These are phyloP conservation scores for Cyclostephanos invisitatus DNA, from an alignment of 108 stramenopile species.

Conservation along the genomic window DNA sequence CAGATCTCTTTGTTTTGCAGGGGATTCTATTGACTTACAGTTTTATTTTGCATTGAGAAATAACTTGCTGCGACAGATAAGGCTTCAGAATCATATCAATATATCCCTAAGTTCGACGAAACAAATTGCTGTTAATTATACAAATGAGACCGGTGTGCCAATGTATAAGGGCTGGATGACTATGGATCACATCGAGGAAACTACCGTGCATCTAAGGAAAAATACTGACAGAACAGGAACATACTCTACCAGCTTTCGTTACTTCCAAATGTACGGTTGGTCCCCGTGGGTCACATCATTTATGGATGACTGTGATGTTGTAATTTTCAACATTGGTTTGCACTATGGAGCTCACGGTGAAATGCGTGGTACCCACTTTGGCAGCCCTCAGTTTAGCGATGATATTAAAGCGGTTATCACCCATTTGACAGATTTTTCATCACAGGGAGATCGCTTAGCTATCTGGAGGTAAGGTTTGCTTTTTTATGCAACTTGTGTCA, in stretches of 20 bases:
- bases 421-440: slow-evolving; percentile 5
- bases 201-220: not conserved
- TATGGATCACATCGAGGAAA: slow-evolving; percentile 19
- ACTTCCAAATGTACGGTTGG: slow-evolving; percentile 26
- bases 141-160: not conserved
- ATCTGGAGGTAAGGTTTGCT: too few species aligned
- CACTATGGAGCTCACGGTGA: slow-evolving; percentile 14
- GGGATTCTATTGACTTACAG: slow-evolving; percentile 29
- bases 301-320: slow-evolving; percentile 23
- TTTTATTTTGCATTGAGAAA: slow-evolving; percentile 14
- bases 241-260: not conserved
- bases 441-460: slow-evolving; percentile 8
- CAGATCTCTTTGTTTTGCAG: slow-evolving; percentile 21
- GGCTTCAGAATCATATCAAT: not conserved
- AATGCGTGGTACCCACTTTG: not conserved
- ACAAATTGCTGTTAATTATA: slow-evolving; percentile 20
- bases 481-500: too few species aligned
- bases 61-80: slow-evolving; percentile 4
- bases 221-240: not conserved
- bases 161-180: slow-evolving; percentile 2
- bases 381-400: not conserved
- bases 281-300: slow-evolving; percentile 18
- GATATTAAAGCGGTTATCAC: slow-evolving; percentile 22
- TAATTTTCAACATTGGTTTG: slow-evolving; percentile 23
- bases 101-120: slow-evolving; percentile 1